phyloP scores from a whole-genome alignment of 2,329 filamentous ascomycete genomes.

The Remersonia thermophila region DNA sequence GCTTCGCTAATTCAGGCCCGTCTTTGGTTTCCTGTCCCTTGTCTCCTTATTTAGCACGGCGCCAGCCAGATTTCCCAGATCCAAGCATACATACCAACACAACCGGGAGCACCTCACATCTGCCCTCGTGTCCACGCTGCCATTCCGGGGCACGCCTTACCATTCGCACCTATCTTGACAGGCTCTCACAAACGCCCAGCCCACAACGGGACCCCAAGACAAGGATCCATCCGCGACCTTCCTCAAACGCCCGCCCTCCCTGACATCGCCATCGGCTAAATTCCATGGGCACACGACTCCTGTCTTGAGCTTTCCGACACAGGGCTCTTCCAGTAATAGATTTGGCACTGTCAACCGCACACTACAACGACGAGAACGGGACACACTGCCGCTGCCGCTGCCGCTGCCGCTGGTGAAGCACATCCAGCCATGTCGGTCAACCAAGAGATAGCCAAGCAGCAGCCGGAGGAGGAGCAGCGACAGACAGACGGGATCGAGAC shows the following conservation, averaged over 20 bases:
- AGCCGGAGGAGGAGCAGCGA: background rate
- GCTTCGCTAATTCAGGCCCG: too few relatives aligned
- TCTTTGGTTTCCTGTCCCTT: too few relatives aligned
- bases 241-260: background rate
- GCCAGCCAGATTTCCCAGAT: too few relatives aligned
- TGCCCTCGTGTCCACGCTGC: too few relatives aligned
- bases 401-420: background rate
- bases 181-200: too few relatives aligned
- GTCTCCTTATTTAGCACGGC: too few relatives aligned
- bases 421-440: too few relatives aligned
- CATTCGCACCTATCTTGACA: too few relatives aligned
- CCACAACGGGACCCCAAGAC: too few relatives aligned
- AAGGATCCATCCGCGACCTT: too few relatives aligned
- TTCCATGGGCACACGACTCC: slow-evolving; percentile 10
- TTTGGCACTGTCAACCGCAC: background rate
- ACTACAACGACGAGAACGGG: background rate
- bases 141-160: too few relatives aligned
- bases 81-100: background rate
- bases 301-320: slow-evolving; percentile 5
- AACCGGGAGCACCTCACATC: too few relatives aligned
- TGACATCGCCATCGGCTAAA: slow-evolving; percentile 2
- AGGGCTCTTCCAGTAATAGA: background rate
- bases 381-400: background rate
- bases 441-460: slow-evolving; percentile 4
- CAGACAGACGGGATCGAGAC: background rate